Evolutionary conservation across 2,329 filamentous ascomycete genomes (phyloP).

Genomic region (Cercospora sp.): DNA sequence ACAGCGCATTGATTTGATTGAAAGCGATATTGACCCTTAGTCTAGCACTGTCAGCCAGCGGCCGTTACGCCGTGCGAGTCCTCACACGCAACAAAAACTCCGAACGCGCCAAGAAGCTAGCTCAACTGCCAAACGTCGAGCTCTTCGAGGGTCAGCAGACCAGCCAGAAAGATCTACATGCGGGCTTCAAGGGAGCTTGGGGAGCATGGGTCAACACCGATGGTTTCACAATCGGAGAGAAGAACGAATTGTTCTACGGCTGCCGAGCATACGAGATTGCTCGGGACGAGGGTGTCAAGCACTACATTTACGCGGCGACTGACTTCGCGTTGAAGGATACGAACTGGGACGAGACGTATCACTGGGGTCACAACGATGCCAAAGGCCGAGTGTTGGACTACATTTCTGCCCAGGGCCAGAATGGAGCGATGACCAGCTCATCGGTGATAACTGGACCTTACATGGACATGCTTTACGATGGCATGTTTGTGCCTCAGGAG

Average conservation of each 20-base stretch:
- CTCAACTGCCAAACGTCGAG: slow-evolving; percentile 44
- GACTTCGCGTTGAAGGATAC: slow-evolving; percentile 53
- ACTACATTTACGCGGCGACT: slow-evolving; percentile 53
- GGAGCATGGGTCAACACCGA: slow-evolving; percentile 58
- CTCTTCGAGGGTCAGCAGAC: slow-evolving; percentile 52
- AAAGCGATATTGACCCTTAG: neutral
- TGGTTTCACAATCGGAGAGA: slow-evolving; percentile 56
- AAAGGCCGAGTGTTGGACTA: slow-evolving; percentile 41
- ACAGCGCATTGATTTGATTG: neutral
- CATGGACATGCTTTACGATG: slow-evolving; percentile 32
- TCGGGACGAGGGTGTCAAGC: slow-evolving; percentile 39
- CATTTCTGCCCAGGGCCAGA: slow-evolving; percentile 29
- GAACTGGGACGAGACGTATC: slow-evolving; percentile 49
- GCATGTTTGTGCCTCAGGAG: neutral
- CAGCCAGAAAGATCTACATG: slow-evolving; percentile 47
- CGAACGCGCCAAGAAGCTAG: slow-evolving; percentile 46
- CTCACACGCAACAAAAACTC: slow-evolving; percentile 52
- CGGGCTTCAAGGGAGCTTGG: slow-evolving; percentile 48
- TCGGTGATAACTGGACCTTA: slow-evolving; percentile 38
- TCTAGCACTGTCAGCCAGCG: slow-evolving; percentile 14
- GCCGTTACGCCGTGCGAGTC: slow-evolving; percentile 48
- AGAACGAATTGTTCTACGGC: slow-evolving; percentile 52
- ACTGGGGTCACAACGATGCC: slow-evolving; percentile 52
- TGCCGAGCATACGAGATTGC: slow-evolving; percentile 43
- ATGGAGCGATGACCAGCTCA: slow-evolving; percentile 30